Base-by-base conservation (phyloP, 306 rosid species). In the Cucurbita argyrosperma region DNA sequence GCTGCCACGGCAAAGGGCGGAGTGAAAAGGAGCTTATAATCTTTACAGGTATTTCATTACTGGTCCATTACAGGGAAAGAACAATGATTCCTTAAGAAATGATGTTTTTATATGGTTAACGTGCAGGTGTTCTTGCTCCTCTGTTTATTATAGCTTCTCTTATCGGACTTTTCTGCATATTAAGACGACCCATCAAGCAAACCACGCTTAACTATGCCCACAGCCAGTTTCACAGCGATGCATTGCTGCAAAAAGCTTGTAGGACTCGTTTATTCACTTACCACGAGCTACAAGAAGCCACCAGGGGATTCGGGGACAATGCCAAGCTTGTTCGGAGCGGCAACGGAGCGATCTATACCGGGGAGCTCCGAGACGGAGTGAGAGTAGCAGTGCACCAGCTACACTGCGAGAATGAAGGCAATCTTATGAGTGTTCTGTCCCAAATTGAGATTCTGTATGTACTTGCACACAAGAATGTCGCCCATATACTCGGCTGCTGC, bases 41-140 rank as follows among this genome's bases (percentile, higher is more conserved):
- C 54, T 71, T 94, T 40, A 90, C 85, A 1, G 99, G 97, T 91
- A 77, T 38, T 15, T 75, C 6, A 6, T 47, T 10, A 21, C 57
- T n/a, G 9, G 5, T 30, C 35, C 2, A 30, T 30, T 30, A 30
- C 35, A 30, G 35, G 35, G 35, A 30, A 30, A 30, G 6, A 56
- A 51, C 4, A 3, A 52, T n/a, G 19, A 8, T 38, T 62, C 2
- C 5, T 8, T 38, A 23, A 8, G 10, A 45, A 78, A 78, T 75
- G 46, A 55, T 77, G 21, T 60, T 80, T 18, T 45, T 49, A 62
- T 23, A 67, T 74, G 61, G 18, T 81, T 18, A 75, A 74, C 64
- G 38, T 85, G 85, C 95, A 94, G 99, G 99, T 78, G 80, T 89
- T 80, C 87, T 94, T 73, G 91, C 91, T 81, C 84, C 92, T 5